Evolutionary conservation across 495 filamentous ascomycete species (phyloP).

Genomic region (Annulohypoxylon moriforme): DNA sequence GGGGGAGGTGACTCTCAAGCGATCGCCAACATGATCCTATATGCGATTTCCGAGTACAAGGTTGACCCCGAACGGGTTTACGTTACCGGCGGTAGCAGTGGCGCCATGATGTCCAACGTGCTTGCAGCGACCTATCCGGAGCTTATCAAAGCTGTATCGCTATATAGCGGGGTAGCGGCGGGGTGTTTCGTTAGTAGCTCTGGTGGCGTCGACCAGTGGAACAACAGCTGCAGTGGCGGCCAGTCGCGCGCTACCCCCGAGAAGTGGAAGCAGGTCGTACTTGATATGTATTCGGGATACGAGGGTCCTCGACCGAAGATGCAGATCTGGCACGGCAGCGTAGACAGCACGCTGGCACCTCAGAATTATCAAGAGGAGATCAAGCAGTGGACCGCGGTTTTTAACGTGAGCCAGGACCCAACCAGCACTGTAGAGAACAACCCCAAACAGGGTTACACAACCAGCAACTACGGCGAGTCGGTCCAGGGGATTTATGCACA

Average conservation of each 20-base stretch:
- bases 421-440: constrained; percentile 48
- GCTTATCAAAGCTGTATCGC: constrained; percentile 64
- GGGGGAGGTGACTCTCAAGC: constrained; percentile 56
- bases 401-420: constrained; percentile 51
- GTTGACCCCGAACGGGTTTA: constrained; percentile 50
- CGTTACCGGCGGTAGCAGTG: constrained; percentile 55
- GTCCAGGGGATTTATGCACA: constrained; percentile 56
- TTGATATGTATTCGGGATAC: constrained; percentile 61
- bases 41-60: constrained; percentile 50
- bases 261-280: constrained; percentile 57
- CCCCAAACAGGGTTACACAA: constrained; percentile 53
- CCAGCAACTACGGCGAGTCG: constrained; percentile 51
- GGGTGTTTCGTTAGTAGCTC: constrained; percentile 64
- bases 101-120: constrained; percentile 63
- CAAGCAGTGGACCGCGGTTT: constrained; percentile 65
- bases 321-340: constrained; percentile 66
- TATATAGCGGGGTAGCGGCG: constrained; percentile 68
- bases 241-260: constrained; percentile 52
- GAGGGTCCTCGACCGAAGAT: constrained; percentile 63
- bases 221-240: constrained; percentile 56
- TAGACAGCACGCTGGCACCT: constrained; percentile 58
- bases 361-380: constrained; percentile 62
- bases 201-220: constrained; percentile 58
- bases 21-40: constrained; percentile 58
- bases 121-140: constrained; percentile 69